A percentile compares a stretch with the other conserved stretches of the same genome.
phyloP scores from a whole-genome alignment of 345 rosid genomes.

The Durio zibethinus region DNA sequence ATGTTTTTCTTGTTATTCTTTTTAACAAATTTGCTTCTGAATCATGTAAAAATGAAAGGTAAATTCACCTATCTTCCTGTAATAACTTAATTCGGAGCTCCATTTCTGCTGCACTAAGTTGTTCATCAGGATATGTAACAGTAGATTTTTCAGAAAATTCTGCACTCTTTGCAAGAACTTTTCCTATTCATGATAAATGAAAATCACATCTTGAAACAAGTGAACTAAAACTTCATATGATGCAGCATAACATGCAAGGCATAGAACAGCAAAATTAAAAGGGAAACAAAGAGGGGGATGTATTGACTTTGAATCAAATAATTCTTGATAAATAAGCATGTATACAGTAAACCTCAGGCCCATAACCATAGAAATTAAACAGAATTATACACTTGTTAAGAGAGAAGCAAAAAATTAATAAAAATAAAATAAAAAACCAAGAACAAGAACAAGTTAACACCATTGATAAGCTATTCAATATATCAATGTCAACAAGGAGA shows the following conservation, averaged over 20 bases:
- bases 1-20: too few relatives aligned
- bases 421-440: not conserved
- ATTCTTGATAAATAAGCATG: not conserved
- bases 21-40: not conserved
- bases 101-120: constrained; percentile 64
- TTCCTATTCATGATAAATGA: constrained; percentile 44
- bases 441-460: not conserved
- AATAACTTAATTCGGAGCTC: constrained; percentile 70
- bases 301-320: not conserved
- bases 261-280: not conserved
- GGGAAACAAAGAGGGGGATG: not conserved
- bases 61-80: constrained; percentile 57
- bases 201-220: not conserved
- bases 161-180: constrained; percentile 57
- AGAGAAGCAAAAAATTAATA: too few relatives aligned
- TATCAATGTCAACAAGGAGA: not conserved
- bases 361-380: constrained; percentile 2
- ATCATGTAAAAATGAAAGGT: constrained; percentile 7
- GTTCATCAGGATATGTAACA: constrained; percentile 48
- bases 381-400: not conserved
- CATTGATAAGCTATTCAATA: not conserved
- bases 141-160: constrained; percentile 52
- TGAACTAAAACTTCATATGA: constrained; percentile 1
- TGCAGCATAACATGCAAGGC: not conserved
- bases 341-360: not conserved